Evolutionary conservation across 2,329 filamentous ascomycete species (phyloP).

Genomic region (Falciphora oryzae): DNA sequence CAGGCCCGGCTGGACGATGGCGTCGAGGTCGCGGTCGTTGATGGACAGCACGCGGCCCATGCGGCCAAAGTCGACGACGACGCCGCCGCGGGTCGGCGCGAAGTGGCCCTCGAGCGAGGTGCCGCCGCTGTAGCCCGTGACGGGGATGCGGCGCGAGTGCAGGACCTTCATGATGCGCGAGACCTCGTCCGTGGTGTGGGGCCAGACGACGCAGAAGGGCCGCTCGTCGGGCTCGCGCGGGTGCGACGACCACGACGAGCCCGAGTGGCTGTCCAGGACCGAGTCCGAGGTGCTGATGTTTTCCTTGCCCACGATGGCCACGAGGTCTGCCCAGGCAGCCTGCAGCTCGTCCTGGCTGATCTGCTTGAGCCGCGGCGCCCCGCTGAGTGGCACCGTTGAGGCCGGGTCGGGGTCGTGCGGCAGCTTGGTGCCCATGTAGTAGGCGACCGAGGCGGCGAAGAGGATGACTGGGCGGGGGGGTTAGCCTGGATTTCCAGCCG

Average conservation of each 20-base stretch:
- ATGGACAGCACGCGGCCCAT: conserved; percentile 78
- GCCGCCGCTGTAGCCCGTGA: conserved; percentile 81
- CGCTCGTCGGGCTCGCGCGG: conserved; percentile 39
- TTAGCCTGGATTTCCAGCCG: background rate
- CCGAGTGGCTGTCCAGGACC: conserved; percentile 51
- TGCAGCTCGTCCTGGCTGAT: conserved; percentile 58
- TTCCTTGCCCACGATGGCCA: conserved; percentile 56
- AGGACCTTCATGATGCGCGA: conserved; percentile 86
- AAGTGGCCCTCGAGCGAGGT: conserved; percentile 89
- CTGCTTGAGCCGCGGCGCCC: conserved; percentile 45
- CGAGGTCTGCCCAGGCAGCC: conserved; percentile 65
- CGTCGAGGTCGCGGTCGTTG: conserved; percentile 72
- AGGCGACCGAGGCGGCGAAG: conserved; percentile 45
- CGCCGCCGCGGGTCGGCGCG: conserved; percentile 72
- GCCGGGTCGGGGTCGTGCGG: conserved; percentile 42
- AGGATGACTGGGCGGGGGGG: conserved; percentile 38
- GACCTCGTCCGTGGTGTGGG: conserved; percentile 73
- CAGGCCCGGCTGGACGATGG: conserved; percentile 72
- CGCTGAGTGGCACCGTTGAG: conserved; percentile 55
- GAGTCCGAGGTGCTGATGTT: conserved; percentile 55
- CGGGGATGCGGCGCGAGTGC: conserved; percentile 72
- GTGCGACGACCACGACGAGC: conserved; percentile 60
- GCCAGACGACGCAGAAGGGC: conserved; percentile 70
- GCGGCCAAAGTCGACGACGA: conserved; percentile 73
- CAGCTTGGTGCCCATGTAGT: conserved; percentile 53